Evolutionary conservation across 768 basidiomycete genomes (phyloP), one percentile per base, ranked within the genome.

Genomic region (Suillus hirtellus): DNA sequence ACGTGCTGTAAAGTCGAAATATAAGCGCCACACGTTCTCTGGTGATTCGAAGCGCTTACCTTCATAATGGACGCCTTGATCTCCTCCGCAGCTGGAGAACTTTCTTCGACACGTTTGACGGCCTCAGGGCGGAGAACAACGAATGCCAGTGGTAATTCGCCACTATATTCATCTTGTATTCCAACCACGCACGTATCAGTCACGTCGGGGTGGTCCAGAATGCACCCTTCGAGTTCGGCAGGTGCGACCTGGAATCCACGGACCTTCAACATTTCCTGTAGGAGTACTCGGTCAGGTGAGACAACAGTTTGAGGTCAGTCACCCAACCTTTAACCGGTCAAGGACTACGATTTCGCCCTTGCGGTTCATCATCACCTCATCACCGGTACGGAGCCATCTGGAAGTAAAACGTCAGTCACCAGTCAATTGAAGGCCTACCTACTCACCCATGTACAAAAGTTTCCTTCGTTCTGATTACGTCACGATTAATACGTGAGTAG

Each of bases 71-170:
- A 76, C 40, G 65, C 66, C 60, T 77, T 78, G 53, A 81, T 71
- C 52, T 73, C 70, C 3, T 77, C 73, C 0, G 68, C 77, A 31
- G 75, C 66, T 42, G 78, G 70, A 37, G 71, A 70, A 40, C 73
- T 64, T n/a, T 80, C 38, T 40, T 62, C 60, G 40, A 76, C 75
- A 53, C 80, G 76, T 42, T 72, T 71, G 10, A 78, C 76, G 4
- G 79, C 75, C 19, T 77, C 77, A 2, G 72, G 67, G 50, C 76
- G 76, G 19, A 86, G 80, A 3, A 87, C 88, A 31, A 92, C 77
- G 70, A 84, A 92, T 9, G 90, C 90, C 60, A 89, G 69, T 0
- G 92, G 90, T 11, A 90, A 67, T 71, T 93, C 90, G 19, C 91
- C 90, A 63, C 82, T 89, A 71, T 88, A 91, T 27, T 92, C 90